These are phyloP conservation scores for Zymoseptoria ardabiliae DNA, from an alignment of 2,329 filamentous ascomycete species.

Conservation along the genomic window DNA sequence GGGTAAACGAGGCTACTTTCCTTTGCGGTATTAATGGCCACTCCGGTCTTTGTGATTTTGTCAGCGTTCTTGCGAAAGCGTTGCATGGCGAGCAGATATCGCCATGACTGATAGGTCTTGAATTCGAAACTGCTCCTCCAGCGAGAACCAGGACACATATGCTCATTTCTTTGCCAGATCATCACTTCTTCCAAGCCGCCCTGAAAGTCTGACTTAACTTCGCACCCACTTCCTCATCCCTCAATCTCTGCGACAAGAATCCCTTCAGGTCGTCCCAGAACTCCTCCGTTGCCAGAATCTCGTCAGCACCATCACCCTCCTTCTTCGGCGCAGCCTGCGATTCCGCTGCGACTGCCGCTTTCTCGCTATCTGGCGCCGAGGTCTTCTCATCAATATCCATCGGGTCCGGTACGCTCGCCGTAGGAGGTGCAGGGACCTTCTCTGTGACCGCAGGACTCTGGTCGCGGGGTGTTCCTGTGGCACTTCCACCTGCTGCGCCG, in stretches of 20 bases:
- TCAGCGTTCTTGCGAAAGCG: not conserved
- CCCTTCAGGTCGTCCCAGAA: conserved; percentile 85
- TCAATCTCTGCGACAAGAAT: conserved; percentile 71
- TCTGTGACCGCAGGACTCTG: conserved; percentile 34
- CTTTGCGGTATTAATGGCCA: not conserved
- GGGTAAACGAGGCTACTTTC: conserved; percentile 20
- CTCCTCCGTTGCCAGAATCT: conserved; percentile 58
- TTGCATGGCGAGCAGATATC: not conserved
- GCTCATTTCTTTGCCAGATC: not conserved
- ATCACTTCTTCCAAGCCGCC: conserved; percentile 54
- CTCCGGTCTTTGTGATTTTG: not conserved
- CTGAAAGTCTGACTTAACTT: conserved; percentile 62
- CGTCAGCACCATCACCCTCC: conserved; percentile 28
- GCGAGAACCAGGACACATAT: not conserved
- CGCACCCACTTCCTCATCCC: conserved; percentile 59
- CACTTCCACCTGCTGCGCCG: conserved; percentile 6
- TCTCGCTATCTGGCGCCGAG: conserved; percentile 25
- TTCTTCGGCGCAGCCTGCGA: conserved; percentile 50
- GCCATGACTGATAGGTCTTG: no score
- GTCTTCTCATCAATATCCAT: conserved; percentile 28
- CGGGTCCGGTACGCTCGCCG: conserved; percentile 29
- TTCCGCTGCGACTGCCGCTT: conserved; percentile 30
- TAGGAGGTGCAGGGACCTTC: conserved; percentile 16
- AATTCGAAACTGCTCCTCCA: not conserved
- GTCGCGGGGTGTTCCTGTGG: conserved; percentile 28